Base-by-base conservation (phyloP, 2,329 filamentous ascomycete genomes). In the Ceratocystis eucalypticola region DNA sequence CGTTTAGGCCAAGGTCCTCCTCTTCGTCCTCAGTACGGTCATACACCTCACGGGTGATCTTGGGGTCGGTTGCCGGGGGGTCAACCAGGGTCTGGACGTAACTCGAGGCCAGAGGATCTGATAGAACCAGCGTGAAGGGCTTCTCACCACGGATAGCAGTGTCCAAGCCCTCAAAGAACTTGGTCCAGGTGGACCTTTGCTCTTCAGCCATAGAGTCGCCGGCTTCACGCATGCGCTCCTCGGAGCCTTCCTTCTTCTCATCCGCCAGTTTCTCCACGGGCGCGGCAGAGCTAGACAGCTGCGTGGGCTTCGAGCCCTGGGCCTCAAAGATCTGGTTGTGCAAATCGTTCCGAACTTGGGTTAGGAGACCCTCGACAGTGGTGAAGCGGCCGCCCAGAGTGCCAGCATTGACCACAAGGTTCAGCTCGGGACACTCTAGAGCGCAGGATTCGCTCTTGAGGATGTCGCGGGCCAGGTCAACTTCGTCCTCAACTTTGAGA, bases 381-480 rank as follows among this genome's bases (percentile, higher is more conserved):
- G 94, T 99, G 80, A 99, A 99, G 67, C 94, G 87, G 20, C 94
- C 94, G 68, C 94, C 94, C 20, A 99, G 84, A 0, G 94, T 99
- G 66, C 94, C 94, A 0, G 93, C 91, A 76, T 96, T 91, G 69
- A 97, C 91, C 65, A 86, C 84, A 10, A 99, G 85, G 71, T 87
- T 84, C 20, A 97, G 85, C 74, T 99, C 92, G 0, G 91, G 88
- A 74, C 91, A 96, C 72, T 87, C 84, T 68, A 99, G 81, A 12
- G 85, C 87, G 73, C 94, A 97, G 30, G 88, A 94, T 76, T 99
- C 94, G 71, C 89, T 91, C 80, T 99, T 99, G 72, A 99, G 86
- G 68, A 99, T 96, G 73, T 99, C 94, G 69, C 94, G 85, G 12
- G 87, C 88, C 55, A 99, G 82, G 75, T 99, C 94, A 67, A 86